A percentile compares a stretch with the other conserved stretches of the same genome.
phyloP scores from a whole-genome alignment of 2,329 filamentous ascomycete genomes.

The Ophiostoma angusticollis region DNA sequence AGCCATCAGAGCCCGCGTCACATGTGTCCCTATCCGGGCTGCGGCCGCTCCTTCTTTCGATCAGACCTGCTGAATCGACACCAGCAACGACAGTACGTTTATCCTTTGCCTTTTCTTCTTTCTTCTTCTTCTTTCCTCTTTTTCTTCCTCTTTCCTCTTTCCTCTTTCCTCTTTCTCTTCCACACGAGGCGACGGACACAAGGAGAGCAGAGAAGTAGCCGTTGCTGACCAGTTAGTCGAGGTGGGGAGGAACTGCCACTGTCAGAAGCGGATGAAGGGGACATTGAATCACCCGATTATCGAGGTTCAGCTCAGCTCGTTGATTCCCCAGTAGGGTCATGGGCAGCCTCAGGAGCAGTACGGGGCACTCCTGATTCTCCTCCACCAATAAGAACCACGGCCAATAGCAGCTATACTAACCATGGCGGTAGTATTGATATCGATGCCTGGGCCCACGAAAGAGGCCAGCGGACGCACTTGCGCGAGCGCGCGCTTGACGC shows the following conservation, averaged over 20 bases:
- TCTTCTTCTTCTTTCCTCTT: too few species aligned
- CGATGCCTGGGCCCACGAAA: too few species aligned
- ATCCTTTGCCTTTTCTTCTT: too few species aligned
- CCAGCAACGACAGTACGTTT: slow-evolving; percentile 35
- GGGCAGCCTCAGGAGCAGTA: slow-evolving; percentile 4
- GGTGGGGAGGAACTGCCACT: background rate
- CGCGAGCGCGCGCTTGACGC: too few species aligned
- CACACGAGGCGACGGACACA: too few species aligned
- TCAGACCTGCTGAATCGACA: slow-evolving; percentile 48
- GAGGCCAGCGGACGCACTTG: too few species aligned
- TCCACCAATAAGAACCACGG: background rate
- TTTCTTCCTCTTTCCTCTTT: too few species aligned
- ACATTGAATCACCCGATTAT: background rate
- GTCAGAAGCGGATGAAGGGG: slow-evolving; percentile 1
- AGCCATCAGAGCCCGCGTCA: slow-evolving; percentile 27
- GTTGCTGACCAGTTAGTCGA: slow-evolving; percentile 1
- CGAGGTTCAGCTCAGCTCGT: slow-evolving; percentile 3
- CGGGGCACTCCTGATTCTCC: slow-evolving; percentile 1
- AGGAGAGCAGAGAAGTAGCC: background rate
- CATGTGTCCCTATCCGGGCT: slow-evolving; percentile 38
- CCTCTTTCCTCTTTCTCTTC: too few species aligned
- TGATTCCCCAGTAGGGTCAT: slow-evolving; percentile 1
- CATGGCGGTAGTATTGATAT: slow-evolving; percentile 1
- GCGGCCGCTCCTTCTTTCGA: slow-evolving; percentile 44
- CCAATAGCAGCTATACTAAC: slow-evolving; percentile 2